Conservation (phyloP, 805 yeast genomes). For the Candida orba region DNA sequence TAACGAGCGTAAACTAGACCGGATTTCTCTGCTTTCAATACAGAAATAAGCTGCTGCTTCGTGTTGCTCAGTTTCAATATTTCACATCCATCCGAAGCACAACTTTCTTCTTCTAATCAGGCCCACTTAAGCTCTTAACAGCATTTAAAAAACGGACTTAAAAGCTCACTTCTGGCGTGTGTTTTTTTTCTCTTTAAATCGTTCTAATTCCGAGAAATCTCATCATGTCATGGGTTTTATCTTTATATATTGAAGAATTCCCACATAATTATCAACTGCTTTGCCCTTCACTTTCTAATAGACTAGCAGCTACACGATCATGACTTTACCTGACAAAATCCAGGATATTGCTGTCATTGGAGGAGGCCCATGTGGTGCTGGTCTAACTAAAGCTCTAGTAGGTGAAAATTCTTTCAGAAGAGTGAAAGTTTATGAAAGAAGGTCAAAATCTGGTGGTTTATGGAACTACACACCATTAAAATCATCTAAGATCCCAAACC, state of each 20-base stretch:
- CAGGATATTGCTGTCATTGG: conserved; percentile 57
- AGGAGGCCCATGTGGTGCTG: conserved; percentile 72
- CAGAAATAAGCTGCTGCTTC: no score
- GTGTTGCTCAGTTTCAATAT: no score
- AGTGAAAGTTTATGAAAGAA: conserved; percentile 54
- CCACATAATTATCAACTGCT: background rate
- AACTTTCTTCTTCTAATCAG: no score
- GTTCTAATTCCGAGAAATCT: background rate
- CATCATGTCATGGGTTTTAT: background rate
- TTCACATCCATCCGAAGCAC: no score
- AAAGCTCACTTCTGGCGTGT: background rate
- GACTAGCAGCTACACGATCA: background rate
- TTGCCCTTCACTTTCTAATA: no score
- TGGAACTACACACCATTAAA: conserved; percentile 49
- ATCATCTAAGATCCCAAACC: conserved; percentile 1
- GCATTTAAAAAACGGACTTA: background rate
- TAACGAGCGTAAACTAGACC: no score
- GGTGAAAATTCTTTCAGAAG: conserved; percentile 39
- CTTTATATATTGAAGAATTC: background rate
- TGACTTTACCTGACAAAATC: conserved; percentile 1
- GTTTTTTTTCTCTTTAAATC: no score
- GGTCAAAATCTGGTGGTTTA: conserved; percentile 63
- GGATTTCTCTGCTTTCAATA: no score
- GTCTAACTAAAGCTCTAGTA: conserved; percentile 53
- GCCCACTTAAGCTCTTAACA: no score